Conservation (phyloP, 2,329 filamentous ascomycete species). For the Knufia petricola region DNA sequence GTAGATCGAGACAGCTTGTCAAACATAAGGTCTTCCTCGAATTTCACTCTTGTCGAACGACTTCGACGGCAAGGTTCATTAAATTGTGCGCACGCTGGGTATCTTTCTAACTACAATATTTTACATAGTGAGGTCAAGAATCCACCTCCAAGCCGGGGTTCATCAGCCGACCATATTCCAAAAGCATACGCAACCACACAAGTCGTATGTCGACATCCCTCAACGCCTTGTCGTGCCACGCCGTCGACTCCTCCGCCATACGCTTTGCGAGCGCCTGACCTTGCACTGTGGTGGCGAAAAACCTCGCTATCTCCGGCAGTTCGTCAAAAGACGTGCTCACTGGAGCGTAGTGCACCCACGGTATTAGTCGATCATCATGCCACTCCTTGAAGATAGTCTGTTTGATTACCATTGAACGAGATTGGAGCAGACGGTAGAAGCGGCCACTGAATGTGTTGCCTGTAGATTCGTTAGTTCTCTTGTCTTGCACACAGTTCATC, state of each 20-base stretch:
- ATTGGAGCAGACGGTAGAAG: slow-evolving; percentile 59
- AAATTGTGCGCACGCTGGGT: too few relatives aligned
- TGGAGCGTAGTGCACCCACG: slow-evolving; percentile 74
- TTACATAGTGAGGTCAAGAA: too few relatives aligned
- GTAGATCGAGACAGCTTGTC: too few relatives aligned
- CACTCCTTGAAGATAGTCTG: slow-evolving; percentile 69
- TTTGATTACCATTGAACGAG: slow-evolving; percentile 63
- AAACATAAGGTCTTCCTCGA: too few relatives aligned
- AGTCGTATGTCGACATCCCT: slow-evolving; percentile 64
- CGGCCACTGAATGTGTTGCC: slow-evolving; percentile 59
- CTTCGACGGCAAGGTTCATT: too few relatives aligned
- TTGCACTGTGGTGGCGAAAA: slow-evolving; percentile 51
- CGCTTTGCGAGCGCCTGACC: slow-evolving; percentile 48
- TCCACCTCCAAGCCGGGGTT: too few relatives aligned
- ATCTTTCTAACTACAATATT: too few relatives aligned
- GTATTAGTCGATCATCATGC: slow-evolving; percentile 64
- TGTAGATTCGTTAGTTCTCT: too few relatives aligned
- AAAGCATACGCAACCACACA: slow-evolving; percentile 54
- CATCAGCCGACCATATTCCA: slow-evolving; percentile 51
- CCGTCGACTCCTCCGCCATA: slow-evolving; percentile 56
- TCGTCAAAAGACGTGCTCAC: slow-evolving; percentile 66
- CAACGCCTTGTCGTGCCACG: slow-evolving; percentile 59
- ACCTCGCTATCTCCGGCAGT: slow-evolving; percentile 63
- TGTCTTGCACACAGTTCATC: too few relatives aligned
- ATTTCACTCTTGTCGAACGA: too few relatives aligned